Conservation (phyloP, 2,329 filamentous ascomycete genomes). For the Trichoderma endophyticum region DNA sequence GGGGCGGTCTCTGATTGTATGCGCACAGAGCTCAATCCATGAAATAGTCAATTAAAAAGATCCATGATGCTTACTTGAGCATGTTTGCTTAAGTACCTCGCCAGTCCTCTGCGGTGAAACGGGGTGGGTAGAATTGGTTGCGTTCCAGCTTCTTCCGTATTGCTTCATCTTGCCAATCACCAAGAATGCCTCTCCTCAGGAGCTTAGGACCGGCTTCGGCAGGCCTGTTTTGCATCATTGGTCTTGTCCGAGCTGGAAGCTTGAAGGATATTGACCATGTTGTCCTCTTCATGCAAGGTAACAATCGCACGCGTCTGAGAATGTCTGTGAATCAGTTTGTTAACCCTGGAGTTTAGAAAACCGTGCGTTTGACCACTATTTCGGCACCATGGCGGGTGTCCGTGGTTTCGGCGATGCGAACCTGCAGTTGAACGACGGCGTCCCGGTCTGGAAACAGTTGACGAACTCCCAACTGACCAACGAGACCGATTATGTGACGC, state of each 20-base stretch:
- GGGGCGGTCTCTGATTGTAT: not conserved
- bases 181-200: slow-evolving; percentile 1
- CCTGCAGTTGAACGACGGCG: slow-evolving; percentile 46
- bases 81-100: not conserved
- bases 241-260: slow-evolving; percentile 11
- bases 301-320: not conserved
- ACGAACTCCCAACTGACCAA: slow-evolving; percentile 39
- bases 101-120: not conserved
- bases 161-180: not conserved
- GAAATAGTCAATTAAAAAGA: not conserved
- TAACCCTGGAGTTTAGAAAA: slow-evolving; percentile 26
- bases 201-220: not conserved
- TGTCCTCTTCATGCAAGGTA: slow-evolving; percentile 54
- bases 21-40: not conserved
- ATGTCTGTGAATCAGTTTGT: too few relatives aligned
- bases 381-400: slow-evolving; percentile 54
- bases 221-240: not conserved
- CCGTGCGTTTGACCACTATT: slow-evolving; percentile 46
- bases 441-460: slow-evolving; percentile 47
- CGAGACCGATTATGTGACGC: slow-evolving; percentile 42
- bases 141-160: not conserved
- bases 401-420: slow-evolving; percentile 56
- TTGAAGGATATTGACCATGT: slow-evolving; percentile 52
- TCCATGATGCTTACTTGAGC: not conserved
- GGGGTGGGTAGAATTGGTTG: not conserved